Base-by-base conservation (phyloP, 2,329 filamentous ascomycete genomes). In the Alternaria gansuensis region DNA sequence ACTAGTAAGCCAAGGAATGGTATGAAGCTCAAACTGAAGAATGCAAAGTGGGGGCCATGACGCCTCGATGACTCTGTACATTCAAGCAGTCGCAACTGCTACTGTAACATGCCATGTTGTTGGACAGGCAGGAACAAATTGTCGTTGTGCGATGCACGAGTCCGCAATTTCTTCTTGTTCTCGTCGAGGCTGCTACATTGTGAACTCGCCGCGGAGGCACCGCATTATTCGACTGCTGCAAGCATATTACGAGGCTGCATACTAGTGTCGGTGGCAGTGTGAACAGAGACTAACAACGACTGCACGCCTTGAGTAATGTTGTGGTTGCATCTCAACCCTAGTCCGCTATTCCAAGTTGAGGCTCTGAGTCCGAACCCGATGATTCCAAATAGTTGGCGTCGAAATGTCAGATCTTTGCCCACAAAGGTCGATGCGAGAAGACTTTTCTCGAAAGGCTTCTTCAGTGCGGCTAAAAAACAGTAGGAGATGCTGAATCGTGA, bases 1-100 rank as follows among this genome's bases (percentile, higher is more conserved):
- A 78, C 77, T 40, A 76, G 67, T 54, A 79, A 79, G 62, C 76
- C 76, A 11, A 64, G 71, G 44, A 67, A 77, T 54, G 77, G 77
- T 2, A 78, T 79, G 76, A 69, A 55, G 48, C 62, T 79, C 60
- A 71, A 63, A 53, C 56, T 79, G 57, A 69, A 54, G 49, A 59
- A 66, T 21, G 58, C 70, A 11, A 37, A 54, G 24, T 74, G 71
- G 73, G 57, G 56, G 6, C 31, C 43, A 28, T 51, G 40, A 37
- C n/a, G 7, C 24, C 21, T 29, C 23, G 45, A 23, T 41, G 21
- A 34, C 17, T 29, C 43, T 31, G n/a, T 17, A 4, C n/a, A 23
- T 43, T 10, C 9, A 26, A 17, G 23, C 51, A 33, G 9, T 34
- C 17, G 29, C 29, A 17, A 33, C 17, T 24, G 17, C 29, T 46